Evolutionary conservation across 768 basidiomycete genomes (phyloP).

Genomic region (Porpolomopsis calyptriformis): DNA sequence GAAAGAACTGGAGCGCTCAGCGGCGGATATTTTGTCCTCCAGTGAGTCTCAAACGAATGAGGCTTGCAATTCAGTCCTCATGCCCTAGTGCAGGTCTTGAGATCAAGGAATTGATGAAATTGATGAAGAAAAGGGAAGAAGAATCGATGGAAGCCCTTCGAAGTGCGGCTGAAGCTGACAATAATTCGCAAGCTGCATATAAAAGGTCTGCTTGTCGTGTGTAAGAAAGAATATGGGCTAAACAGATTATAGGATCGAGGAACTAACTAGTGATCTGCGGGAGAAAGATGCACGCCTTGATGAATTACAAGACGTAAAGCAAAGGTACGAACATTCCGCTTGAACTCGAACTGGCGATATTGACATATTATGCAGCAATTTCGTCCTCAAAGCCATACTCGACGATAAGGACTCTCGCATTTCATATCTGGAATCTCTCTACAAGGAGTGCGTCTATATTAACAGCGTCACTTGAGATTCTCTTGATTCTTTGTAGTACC

Average conservation of each 20-base stretch:
- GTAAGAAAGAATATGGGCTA: neutral
- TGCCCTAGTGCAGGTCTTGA: neutral
- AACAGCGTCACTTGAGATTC: neutral
- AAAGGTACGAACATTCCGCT: neutral
- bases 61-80: neutral
- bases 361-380: neutral
- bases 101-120: neutral
- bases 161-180: neutral
- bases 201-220: neutral
- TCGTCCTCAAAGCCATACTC: neutral
- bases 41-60: neutral
- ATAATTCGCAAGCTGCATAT: slow-evolving; percentile 1
- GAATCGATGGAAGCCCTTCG: slow-evolving; percentile 1
- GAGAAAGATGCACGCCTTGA: neutral
- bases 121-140: neutral
- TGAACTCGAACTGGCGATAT: neutral
- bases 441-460: slow-evolving; percentile 1
- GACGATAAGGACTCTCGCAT: slow-evolving; percentile 1
- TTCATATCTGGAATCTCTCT: neutral
- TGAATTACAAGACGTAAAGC: neutral
- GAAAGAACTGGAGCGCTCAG: neutral
- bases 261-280: neutral
- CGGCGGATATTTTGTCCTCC: slow-evolving; percentile 1
- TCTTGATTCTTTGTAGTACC: neutral
- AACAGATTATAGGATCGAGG: slow-evolving; percentile 1